These are phyloP conservation scores for Venturiaceae sp. DNA, from an alignment of 2,329 filamentous ascomycete genomes.

Conservation along the genomic window DNA sequence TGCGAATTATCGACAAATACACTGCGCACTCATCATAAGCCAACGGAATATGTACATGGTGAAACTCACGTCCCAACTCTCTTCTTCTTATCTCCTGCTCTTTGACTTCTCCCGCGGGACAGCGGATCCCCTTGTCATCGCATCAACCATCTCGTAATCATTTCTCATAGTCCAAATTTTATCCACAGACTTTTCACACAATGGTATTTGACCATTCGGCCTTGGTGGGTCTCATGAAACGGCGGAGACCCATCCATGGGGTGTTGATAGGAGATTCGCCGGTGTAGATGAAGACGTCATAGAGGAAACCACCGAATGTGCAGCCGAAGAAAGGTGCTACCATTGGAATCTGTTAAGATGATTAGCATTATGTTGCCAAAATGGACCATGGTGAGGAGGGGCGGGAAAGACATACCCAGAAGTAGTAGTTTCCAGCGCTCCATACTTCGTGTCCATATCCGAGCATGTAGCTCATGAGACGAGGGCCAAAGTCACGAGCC, in stretches of 20 bases:
- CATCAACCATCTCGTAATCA: background rate
- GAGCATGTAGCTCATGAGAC: constrained; percentile 55
- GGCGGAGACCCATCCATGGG: constrained; percentile 8
- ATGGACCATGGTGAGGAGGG: background rate
- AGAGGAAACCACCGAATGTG: constrained; percentile 8
- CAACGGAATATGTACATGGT: too few relatives aligned
- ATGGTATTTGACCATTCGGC: constrained; percentile 5
- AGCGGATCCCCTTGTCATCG: too few relatives aligned
- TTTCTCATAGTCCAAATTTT: background rate
- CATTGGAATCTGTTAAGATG: constrained; percentile 5
- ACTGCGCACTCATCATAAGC: too few relatives aligned
- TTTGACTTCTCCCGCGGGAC: too few relatives aligned
- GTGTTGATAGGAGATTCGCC: constrained; percentile 11
- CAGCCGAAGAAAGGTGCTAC: constrained; percentile 9
- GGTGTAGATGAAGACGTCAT: constrained; percentile 14
- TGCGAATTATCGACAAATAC: too few relatives aligned
- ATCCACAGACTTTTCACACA: background rate
- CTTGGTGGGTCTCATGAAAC: background rate
- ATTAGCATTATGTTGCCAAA: background rate
- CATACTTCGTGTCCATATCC: constrained; percentile 61
- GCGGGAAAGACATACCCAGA: constrained; percentile 46
- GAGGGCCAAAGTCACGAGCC: constrained; percentile 61
- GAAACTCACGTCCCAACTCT: too few relatives aligned
- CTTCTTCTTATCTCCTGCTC: too few relatives aligned
- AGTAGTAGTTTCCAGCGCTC: constrained; percentile 59